A percentile compares a stretch with the other conserved stretches of the same genome.
phyloP scores from a whole-genome alignment of 768 basidiomycete genomes.

The Pholiota microspora region DNA sequence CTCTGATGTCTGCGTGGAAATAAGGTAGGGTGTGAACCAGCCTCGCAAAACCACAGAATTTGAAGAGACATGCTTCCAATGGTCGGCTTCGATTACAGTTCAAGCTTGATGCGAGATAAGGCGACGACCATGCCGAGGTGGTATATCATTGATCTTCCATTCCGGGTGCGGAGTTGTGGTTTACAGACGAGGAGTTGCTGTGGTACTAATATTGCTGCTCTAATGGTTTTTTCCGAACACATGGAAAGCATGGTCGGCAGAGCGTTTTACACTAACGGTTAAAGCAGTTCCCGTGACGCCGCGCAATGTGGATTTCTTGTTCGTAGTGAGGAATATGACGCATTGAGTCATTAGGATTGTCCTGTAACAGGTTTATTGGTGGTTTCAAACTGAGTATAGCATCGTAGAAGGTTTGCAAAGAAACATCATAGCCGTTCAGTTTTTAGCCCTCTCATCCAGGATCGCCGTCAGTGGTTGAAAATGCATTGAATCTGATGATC shows the following conservation, averaged over 20 bases:
- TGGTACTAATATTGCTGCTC: background rate
- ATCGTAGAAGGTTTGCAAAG: background rate
- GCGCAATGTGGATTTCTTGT: background rate
- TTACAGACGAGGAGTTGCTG: background rate
- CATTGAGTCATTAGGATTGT: too few relatives aligned
- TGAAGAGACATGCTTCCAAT: too few relatives aligned
- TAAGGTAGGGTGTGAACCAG: too few relatives aligned
- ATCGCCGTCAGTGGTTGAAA: background rate
- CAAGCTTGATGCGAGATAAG: background rate
- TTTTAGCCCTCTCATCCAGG: background rate
- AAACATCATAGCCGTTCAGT: background rate
- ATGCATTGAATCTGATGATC: background rate
- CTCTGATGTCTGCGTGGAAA: too few relatives aligned
- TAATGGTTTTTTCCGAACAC: background rate
- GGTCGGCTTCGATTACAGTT: too few relatives aligned
- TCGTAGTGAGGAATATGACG: background rate
- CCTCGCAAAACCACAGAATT: too few relatives aligned
- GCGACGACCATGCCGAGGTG: background rate
- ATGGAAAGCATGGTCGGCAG: background rate
- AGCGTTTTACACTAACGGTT: background rate
- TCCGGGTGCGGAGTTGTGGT: background rate
- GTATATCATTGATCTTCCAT: background rate
- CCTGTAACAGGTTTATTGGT: too few relatives aligned
- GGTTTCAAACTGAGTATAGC: background rate
- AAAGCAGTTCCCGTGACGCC: background rate